These are phyloP conservation scores for Trichoderma afroharzianum DNA, from an alignment of 2,329 filamentous ascomycete genomes.

Conservation along the genomic window DNA sequence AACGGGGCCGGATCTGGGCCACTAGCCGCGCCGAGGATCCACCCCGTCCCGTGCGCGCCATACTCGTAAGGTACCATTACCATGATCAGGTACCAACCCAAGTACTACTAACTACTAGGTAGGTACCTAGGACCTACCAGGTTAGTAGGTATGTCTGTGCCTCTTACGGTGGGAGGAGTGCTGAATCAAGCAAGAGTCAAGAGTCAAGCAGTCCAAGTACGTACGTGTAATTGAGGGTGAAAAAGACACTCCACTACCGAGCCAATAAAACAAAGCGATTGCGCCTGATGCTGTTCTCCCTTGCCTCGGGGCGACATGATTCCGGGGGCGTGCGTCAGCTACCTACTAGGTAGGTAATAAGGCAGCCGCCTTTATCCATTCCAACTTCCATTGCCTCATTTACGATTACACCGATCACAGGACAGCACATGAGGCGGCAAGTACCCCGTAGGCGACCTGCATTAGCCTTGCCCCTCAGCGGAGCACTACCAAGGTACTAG, in stretches of 20 bases:
- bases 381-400: background rate
- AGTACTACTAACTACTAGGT: no score
- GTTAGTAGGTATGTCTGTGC: no score
- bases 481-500: background rate
- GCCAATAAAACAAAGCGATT: background rate
- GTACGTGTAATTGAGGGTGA: no score
- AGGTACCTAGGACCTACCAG: no score
- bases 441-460: constrained; percentile 3
- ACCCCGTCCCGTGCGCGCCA: background rate
- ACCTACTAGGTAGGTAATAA: background rate
- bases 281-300: background rate
- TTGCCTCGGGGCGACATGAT: background rate
- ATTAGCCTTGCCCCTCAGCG: constrained; percentile 8
- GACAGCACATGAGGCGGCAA: background rate
- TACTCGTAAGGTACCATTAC: no score
- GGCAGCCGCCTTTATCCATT: background rate
- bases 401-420: background rate
- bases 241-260: no score
- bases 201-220: no score
- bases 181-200: no score
- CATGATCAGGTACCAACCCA: no score
- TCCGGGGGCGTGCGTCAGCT: background rate
- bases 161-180: no score
- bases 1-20: background rate
- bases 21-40: background rate